A percentile compares a stretch with the other conserved stretches of the same genome.
These are phyloP conservation scores for Lachnellula occidentalis DNA, from an alignment of 2,329 filamentous ascomycete genomes.

Conservation along the genomic window DNA sequence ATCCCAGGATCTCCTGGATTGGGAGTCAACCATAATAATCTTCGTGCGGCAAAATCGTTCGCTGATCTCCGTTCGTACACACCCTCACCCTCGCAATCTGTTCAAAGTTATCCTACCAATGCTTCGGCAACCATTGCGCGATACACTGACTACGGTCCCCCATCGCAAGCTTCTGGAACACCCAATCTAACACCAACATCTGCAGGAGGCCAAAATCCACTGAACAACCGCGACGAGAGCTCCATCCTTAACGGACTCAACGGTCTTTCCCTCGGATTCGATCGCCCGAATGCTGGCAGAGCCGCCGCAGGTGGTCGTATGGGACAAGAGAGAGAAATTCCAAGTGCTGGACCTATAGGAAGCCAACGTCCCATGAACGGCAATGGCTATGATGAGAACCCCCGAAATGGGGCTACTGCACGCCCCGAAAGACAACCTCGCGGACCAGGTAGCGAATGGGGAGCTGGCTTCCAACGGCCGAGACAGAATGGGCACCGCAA, in stretches of 20 bases:
- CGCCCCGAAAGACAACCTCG: constrained; percentile 59
- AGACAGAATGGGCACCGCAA: constrained; percentile 57
- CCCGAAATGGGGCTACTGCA: constrained; percentile 24
- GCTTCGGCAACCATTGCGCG: constrained; percentile 58
- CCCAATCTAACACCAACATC: constrained; percentile 73
- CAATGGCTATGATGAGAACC: constrained; percentile 23
- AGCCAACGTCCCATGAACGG: constrained; percentile 53
- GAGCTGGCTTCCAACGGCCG: constrained; percentile 48
- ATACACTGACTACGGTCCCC: constrained; percentile 48
- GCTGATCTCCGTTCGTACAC: constrained; percentile 93
- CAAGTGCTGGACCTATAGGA: constrained; percentile 53
- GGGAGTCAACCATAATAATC: constrained; percentile 64
- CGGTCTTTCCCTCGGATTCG: constrained; percentile 49
- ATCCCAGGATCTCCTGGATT: constrained; percentile 73
- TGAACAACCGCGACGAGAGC: constrained; percentile 29
- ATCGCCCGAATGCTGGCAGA: constrained; percentile 26
- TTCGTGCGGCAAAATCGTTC: constrained; percentile 93
- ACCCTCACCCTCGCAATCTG: constrained; percentile 84
- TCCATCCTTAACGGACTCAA: constrained; percentile 46
- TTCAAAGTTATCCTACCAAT: constrained; percentile 75
- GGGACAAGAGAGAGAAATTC: constrained; percentile 44
- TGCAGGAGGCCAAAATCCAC: constrained; percentile 53
- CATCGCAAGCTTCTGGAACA: constrained; percentile 56
- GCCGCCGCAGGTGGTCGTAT: constrained; percentile 36
- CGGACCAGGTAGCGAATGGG: constrained; percentile 52